A percentile compares a stretch with the other conserved stretches of the same genome.
Conservation (phyloP, 2,329 filamentous ascomycete species). For the Ceratocystis destructans region DNA sequence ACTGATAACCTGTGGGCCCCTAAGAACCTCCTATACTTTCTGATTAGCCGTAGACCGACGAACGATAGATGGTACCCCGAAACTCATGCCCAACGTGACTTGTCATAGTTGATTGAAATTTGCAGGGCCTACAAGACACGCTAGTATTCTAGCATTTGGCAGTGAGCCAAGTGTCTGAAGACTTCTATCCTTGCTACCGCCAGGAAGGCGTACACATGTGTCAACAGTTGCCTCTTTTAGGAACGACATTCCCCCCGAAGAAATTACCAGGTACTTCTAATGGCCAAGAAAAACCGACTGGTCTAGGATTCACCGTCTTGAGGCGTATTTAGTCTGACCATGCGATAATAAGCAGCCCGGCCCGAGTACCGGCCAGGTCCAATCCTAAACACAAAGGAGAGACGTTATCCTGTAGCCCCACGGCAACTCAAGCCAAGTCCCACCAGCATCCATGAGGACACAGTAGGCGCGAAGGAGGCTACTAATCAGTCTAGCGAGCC, state of each 20-base stretch:
- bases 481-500: not conserved
- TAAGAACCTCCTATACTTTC: not conserved
- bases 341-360: not conserved
- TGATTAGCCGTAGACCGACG: not conserved
- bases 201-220: not conserved
- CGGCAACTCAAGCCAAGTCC: slow-evolving; percentile 1
- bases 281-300: not conserved
- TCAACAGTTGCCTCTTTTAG: not conserved
- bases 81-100: not conserved
- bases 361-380: not conserved
- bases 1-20: not conserved
- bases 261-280: not conserved
- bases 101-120: not conserved
- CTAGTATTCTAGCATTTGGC: not conserved
- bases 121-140: not conserved
- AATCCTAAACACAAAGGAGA: not conserved
- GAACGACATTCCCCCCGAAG: not conserved
- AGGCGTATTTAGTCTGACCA: not conserved
- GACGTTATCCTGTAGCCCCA: not conserved
- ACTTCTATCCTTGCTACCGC: not conserved
- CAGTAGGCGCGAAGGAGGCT: not conserved
- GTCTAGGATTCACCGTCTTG: not conserved
- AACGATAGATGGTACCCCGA: not conserved
- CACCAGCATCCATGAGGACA: not conserved
- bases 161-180: not conserved